Conservation (phyloP, 2,329 filamentous ascomycete genomes). For the Fulvia fulva region DNA sequence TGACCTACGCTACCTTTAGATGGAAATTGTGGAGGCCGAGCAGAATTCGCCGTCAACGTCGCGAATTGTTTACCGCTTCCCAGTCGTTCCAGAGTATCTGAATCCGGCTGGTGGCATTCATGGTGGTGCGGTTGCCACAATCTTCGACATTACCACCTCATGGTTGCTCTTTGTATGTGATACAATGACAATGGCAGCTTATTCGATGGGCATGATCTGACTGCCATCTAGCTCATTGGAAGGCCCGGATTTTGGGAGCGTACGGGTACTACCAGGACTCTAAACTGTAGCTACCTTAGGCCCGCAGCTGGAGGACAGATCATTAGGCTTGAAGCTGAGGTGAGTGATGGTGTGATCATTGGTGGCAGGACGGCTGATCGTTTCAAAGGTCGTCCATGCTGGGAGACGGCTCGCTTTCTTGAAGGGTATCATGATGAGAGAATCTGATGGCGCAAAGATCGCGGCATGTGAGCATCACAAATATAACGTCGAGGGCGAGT, state of each 20-base stretch:
- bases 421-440: conserved; percentile 22
- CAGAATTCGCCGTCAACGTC: conserved; percentile 13
- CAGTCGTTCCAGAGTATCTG: conserved; percentile 22
- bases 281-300: conserved; percentile 22
- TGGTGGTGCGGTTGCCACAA: conserved; percentile 22
- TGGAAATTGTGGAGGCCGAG: conserved; percentile 20
- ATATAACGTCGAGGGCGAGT: conserved; percentile 25
- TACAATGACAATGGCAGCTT: background rate
- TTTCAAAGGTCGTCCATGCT: conserved; percentile 22
- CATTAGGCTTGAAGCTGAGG: conserved; percentile 23
- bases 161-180: conserved; percentile 15
- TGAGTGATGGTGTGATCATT: conserved; percentile 2
- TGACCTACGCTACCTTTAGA: too few species aligned
- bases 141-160: conserved; percentile 24
- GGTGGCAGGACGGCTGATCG: background rate
- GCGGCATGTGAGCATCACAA: conserved; percentile 27
- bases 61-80: conserved; percentile 21
- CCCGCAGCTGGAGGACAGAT: conserved; percentile 23
- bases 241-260: conserved; percentile 25
- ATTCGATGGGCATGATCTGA: background rate
- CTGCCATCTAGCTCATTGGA: conserved; percentile 6
- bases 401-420: conserved; percentile 23
- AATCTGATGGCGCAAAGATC: conserved; percentile 23
- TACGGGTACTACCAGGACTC: conserved; percentile 22
- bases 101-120: conserved; percentile 24